Base-by-base conservation (phyloP, 192 early-diverging fungal species). In the Coemansia sp. region DNA sequence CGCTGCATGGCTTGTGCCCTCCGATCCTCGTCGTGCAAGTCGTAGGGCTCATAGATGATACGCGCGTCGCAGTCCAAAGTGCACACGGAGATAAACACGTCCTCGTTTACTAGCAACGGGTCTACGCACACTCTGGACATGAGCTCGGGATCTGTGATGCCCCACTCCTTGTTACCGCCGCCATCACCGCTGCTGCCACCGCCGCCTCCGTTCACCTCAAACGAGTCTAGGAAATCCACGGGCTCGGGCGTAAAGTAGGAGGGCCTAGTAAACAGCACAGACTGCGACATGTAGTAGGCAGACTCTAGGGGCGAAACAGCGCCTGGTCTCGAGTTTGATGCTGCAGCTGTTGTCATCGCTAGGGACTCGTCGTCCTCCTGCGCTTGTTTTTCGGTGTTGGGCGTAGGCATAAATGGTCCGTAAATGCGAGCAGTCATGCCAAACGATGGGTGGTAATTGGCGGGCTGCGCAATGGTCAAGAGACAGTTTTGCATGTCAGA, bases 401-500 rank as follows among this genome's bases (percentile, higher is more conserved):
- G 57, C 5, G 47, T 45, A 0, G 58, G 41, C 46, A 38, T 40
- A 14, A 72, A 25, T 10, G 78, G 69, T 0, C 78, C 78, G 38
- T 74, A 81, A 3, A 81, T 81, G 14, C 40, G 58, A 9, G 66
- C 49, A 8, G 78, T 81, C 68, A 73, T 75, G 27, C 79, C 79
- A 45, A 64, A 81, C 38, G 73, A 76, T 59, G 79, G 79, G 31
- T 57, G 53, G 22, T 74, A 82, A 59, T 82, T 67, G 38, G 27
- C 31, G 10, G 79, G 79, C 35, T 82, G 79, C 22, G 70, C 62
- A 25, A 82, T 22, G 2, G 65, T 32, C 59, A 82, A 27, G 6
- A 76, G 58, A 17, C 69, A 82, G 67, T 82, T 82, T 19, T 68
- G 68, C 66, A 76, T 82, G 70, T 82, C 79, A 4, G 73, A 72